Base-by-base conservation (phyloP, 805 yeast species). In the Saccharomyces mikatae region DNA sequence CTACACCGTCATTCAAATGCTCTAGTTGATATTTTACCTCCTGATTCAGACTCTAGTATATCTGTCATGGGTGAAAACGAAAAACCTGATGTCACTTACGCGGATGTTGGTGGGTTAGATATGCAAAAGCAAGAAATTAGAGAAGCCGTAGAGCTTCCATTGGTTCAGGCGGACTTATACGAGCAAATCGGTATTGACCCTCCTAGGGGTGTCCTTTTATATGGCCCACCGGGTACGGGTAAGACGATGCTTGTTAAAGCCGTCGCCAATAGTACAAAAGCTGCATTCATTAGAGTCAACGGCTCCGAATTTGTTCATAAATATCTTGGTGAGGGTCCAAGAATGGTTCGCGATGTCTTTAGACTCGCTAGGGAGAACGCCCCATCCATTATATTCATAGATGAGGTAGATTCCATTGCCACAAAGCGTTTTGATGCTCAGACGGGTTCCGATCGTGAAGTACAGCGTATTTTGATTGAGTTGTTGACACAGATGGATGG, bases 211-310 rank as follows among this genome's bases (percentile, higher is more conserved):
- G 99, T 94, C 30, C 74, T 94, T 62, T 77, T 94, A 57, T 94
- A 94, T 73, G 99, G 99, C n/a, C 98, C 99, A 10, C 99, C 99
- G 49, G 99, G 99, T 70, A 94, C 99, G 1, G 99, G 99, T 66
- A 94, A 94, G 72, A 94, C 99, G 24, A 91, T 94, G 98, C 80
- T 94, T 69, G 99, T 94, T 50, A 94, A 94, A 73, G 99, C 99
- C 0, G 99, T 94, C 49, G 99, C 99, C 11, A 92, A 94, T 73
- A 84, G 92, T 54, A 86, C 98, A 3, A 88, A 96, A 0, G 99
- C 99, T 2, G 80, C 97, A 4, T 94, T 94, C 66, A 94, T 94
- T 62, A 87, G 98, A 71, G 96, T 94, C 30, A 94, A 89, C 63
- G 99, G 99, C 58, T 92, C 98, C 1, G 99, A 94, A 71, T 94